Percentiles rank a stretch among this genome's conserved stretches.
Conservation (phyloP, 2,329 filamentous ascomycete genomes). For the Botrytis aclada region DNA sequence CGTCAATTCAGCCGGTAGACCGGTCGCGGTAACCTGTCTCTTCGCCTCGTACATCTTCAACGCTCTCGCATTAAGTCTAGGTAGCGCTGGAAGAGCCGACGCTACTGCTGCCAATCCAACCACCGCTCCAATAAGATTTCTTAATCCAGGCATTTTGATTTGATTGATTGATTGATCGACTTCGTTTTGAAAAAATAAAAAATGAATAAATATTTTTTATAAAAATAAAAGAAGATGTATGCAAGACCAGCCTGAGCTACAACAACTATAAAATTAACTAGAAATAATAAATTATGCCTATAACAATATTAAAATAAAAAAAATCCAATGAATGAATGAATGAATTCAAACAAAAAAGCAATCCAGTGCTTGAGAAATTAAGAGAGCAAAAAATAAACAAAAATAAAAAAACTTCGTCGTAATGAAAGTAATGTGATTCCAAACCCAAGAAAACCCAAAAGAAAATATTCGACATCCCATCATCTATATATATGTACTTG, state of each 20-base stretch:
- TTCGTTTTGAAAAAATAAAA: background rate
- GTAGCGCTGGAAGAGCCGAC: conserved; percentile 34
- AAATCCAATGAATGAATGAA: conserved; percentile 21
- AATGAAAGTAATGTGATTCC: background rate
- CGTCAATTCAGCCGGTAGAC: conserved; percentile 41
- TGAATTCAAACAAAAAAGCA: conserved; percentile 34
- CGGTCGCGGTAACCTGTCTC: conserved; percentile 35
- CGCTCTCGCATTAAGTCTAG: conserved; percentile 30
- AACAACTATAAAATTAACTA: conserved; percentile 22
- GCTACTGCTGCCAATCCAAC: conserved; percentile 30
- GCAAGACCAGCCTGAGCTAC: conserved; percentile 37
- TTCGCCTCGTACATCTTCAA: conserved; percentile 31
- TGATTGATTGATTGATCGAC: background rate
- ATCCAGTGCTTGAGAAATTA: conserved; percentile 37
- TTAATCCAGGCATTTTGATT: conserved; percentile 35
- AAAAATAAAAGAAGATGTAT: conserved; percentile 21
- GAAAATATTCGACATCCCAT: background rate
- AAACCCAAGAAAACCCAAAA: background rate
- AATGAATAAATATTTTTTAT: background rate
- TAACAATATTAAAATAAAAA: conserved; percentile 20
- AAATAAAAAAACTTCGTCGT: background rate
- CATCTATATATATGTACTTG: no score
- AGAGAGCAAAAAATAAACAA: no score
- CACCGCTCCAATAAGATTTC: conserved; percentile 32
- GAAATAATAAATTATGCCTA: conserved; percentile 11